Conservation (phyloP, 163 green algal genomes). For the Smithsoniella earleae region DNA sequence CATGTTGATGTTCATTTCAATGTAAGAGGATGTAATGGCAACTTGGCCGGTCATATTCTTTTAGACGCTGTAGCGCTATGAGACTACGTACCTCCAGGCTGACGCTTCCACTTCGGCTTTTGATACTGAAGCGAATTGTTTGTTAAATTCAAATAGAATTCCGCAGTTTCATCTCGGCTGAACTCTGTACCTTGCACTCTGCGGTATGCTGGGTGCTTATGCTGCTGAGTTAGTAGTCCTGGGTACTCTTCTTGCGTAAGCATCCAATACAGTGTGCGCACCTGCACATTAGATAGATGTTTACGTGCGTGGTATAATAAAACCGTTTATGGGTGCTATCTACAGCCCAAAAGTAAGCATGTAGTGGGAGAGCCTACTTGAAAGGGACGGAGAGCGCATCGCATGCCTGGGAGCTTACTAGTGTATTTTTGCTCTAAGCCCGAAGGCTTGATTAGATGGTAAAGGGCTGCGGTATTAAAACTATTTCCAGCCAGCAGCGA, state of each 20-base stretch:
- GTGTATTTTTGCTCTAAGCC: background rate
- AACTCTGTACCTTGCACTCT: no score
- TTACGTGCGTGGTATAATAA: background rate
- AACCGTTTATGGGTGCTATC: background rate
- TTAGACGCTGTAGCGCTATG: no score
- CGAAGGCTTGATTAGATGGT: conserved; percentile 8
- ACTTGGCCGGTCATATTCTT: no score
- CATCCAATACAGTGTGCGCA: background rate
- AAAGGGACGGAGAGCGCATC: background rate
- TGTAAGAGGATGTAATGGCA: no score
- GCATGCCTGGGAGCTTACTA: background rate
- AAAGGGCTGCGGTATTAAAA: background rate
- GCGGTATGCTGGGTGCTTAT: no score
- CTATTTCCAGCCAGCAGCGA: background rate
- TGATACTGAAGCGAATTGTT: no score
- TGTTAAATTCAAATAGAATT: no score
- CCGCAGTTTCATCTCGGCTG: no score
- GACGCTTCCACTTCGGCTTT: no score
- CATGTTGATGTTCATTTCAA: no score
- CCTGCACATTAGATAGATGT: background rate
- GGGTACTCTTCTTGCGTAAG: conserved; percentile 1
- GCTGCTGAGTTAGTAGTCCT: no score
- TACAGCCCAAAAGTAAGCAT: background rate
- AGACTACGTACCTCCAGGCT: no score
- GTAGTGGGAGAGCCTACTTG: background rate